Conservation (phyloP, 176 grass and related monocot genomes). For the Cymbopogon citratus region DNA sequence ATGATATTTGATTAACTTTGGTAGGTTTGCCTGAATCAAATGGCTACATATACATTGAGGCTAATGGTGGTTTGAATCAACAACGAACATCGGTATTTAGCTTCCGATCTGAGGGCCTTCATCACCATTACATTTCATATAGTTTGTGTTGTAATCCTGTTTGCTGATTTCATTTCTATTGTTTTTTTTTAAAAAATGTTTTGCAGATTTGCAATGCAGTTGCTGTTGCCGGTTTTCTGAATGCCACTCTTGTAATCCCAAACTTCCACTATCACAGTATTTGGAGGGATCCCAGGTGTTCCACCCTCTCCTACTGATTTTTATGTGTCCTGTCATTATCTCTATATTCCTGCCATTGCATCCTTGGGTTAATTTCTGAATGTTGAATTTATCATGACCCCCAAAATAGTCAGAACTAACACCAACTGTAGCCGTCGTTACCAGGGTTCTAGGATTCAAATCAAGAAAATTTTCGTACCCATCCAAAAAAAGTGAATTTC, state of each 20-base stretch:
- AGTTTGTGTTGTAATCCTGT: neutral
- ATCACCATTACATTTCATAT: conserved; percentile 1
- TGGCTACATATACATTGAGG: conserved; percentile 95
- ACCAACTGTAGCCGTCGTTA: neutral
- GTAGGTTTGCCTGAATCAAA: conserved; percentile 87
- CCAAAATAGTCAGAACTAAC: neutral
- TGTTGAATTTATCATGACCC: neutral
- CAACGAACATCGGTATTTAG: conserved; percentile 85
- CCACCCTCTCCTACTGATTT: neutral
- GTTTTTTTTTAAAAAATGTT: conserved; percentile 14
- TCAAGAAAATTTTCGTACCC: neutral
- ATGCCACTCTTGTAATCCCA: conserved; percentile 91
- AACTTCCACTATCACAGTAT: conserved; percentile 99
- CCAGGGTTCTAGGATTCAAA: neutral
- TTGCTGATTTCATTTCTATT: neutral
- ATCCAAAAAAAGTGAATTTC: neutral
- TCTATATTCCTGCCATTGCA: neutral
- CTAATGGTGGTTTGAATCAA: conserved; percentile 98
- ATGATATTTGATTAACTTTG: conserved; percentile 20
- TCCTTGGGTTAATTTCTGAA: neutral
- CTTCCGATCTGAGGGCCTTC: neutral
- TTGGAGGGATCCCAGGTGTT: conserved; percentile 98
- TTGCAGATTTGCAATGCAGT: conserved; percentile 98
- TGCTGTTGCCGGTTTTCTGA: conserved; percentile 92
- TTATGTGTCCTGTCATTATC: neutral